phyloP scores from a whole-genome alignment of 352 stramenopile genomes.

The Globisporangium middletonii region DNA sequence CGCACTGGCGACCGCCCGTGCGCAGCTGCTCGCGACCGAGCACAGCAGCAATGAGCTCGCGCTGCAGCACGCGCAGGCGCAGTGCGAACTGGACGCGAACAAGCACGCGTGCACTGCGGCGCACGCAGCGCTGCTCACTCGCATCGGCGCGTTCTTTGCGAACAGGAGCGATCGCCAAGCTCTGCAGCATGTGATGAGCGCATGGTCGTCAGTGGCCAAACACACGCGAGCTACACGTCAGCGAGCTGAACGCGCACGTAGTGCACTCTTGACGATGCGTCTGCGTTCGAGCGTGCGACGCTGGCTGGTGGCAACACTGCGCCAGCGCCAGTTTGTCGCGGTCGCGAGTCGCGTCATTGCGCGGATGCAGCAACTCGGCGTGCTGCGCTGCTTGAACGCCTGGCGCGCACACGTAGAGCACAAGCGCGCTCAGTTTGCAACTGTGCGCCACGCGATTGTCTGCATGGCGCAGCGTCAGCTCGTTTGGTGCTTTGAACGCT shows the following conservation, averaged over 20 bases:
- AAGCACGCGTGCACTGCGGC: slow-evolving; percentile 6
- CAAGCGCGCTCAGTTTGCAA: slow-evolving; percentile 16
- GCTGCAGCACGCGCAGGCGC: neutral
- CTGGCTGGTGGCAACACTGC: slow-evolving; percentile 3
- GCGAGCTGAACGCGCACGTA: neutral
- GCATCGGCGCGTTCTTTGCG: slow-evolving; percentile 24
- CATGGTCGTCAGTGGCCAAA: slow-evolving; percentile 7
- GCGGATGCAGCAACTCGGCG: slow-evolving; percentile 27
- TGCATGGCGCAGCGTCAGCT: slow-evolving; percentile 20
- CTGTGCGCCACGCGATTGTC: slow-evolving; percentile 22
- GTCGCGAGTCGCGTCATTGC: slow-evolving; percentile 4
- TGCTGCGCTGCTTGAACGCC: slow-evolving; percentile 40
- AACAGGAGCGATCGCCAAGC: slow-evolving; percentile 31
- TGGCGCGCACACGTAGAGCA: slow-evolving; percentile 26
- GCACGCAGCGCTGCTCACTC: slow-evolving; percentile 21
- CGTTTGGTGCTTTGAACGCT: slow-evolving; percentile 13
- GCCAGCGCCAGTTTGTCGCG: neutral
- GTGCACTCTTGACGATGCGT: neutral
- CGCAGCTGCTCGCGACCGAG: slow-evolving; percentile 6
- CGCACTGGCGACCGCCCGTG: neutral
- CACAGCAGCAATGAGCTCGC: neutral
- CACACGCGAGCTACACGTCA: slow-evolving; percentile 8
- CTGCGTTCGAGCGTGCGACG: neutral
- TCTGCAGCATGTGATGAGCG: neutral
- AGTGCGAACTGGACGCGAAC: neutral